Evolutionary conservation across 441 rosid species (phyloP), one percentile per base, ranked within the genome.

Genomic region (Eruca vesicaria): DNA sequence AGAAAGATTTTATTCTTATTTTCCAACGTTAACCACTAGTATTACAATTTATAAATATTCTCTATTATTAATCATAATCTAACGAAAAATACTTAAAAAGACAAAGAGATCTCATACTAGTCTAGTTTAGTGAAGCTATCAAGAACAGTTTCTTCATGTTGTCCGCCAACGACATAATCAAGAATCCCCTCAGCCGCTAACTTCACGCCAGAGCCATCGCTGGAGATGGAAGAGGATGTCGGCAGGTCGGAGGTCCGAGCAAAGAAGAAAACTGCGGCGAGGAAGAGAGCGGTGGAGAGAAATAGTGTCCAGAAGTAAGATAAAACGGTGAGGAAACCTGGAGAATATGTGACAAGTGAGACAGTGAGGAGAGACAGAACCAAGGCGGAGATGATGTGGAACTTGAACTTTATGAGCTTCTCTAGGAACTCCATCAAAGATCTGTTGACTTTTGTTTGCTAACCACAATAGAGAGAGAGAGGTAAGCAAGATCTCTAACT

Each of bases 241-340:
- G 81, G 84, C 2, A 74, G 63, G 21, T 80, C 69, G 9, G 93
- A 79, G 66, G 86, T 81, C 50, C 83, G 87, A 7, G 84, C 92
- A 21, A 91, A 88, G 82, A 92, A 78, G 81, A 88, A 62, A 69
- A 90, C 88, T 11, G 91, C 91, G 10, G 63, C 88, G 29, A 94
- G 95, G 69, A 94, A 92, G 55, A 94, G 86, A 66, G 95, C 82
- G 3, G 98, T 92, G 81, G 98, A 94, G 79, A 94, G 80, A 66
- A 89, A 73, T 12, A 94, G 84, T 15, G 97, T 97, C 92, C 95
- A 92, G 57, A 94, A 94, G 87, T 87, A 92, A 74, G 93, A 81
- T 32, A 94, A 61, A 61, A 94, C 74, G 62, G 85, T 82, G 79
- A 94, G 75, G 66, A 92, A 84, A 53, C 97, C 81, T 1, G 98